Evolutionary conservation across 345 rosid species (phyloP).

Genomic region (Dimocarpus longan): DNA sequence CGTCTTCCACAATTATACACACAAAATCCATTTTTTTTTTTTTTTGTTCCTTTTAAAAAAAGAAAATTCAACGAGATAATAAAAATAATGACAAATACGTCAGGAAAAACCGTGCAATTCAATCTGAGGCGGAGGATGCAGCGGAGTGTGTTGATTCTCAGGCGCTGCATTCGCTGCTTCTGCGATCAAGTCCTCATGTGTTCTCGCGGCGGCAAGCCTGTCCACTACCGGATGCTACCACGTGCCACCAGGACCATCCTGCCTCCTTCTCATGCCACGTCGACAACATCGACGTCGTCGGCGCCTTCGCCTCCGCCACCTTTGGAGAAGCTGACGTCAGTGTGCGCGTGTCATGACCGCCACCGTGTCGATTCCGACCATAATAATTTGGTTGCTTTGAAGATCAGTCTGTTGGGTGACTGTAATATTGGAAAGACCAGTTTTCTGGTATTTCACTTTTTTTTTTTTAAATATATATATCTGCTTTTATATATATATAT

Average conservation of each 20-base stretch:
- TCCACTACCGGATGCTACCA: slow-evolving; percentile 48
- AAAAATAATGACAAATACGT: slow-evolving; percentile 24
- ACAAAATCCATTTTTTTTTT: not conserved
- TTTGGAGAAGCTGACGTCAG: slow-evolving; percentile 11
- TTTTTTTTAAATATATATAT: not conserved
- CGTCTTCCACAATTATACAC: not conserved
- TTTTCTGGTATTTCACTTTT: slow-evolving; percentile 52
- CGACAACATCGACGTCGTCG: not conserved
- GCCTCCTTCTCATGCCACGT: not conserved
- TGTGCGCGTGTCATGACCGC: slow-evolving; percentile 5
- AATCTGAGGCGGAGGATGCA: slow-evolving; percentile 45
- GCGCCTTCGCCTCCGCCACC: slow-evolving; percentile 36
- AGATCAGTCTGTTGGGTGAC: slow-evolving; percentile 87
- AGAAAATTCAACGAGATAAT: not conserved
- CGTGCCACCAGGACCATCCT: slow-evolving; percentile 18
- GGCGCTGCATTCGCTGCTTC: slow-evolving; percentile 53
- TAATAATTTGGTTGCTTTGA: slow-evolving; percentile 68
- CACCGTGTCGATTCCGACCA: slow-evolving; percentile 51
- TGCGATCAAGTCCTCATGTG: slow-evolving; percentile 53
- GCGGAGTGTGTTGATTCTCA: slow-evolving; percentile 52
- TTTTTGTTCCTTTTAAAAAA: not conserved
- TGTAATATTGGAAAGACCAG: slow-evolving; percentile 73
- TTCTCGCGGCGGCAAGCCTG: slow-evolving; percentile 52
- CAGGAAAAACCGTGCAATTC: slow-evolving; percentile 33
- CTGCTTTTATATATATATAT: no score